These are phyloP conservation scores for Mercurialis annua DNA, from an alignment of 345 rosid species.

Conservation along the genomic window DNA sequence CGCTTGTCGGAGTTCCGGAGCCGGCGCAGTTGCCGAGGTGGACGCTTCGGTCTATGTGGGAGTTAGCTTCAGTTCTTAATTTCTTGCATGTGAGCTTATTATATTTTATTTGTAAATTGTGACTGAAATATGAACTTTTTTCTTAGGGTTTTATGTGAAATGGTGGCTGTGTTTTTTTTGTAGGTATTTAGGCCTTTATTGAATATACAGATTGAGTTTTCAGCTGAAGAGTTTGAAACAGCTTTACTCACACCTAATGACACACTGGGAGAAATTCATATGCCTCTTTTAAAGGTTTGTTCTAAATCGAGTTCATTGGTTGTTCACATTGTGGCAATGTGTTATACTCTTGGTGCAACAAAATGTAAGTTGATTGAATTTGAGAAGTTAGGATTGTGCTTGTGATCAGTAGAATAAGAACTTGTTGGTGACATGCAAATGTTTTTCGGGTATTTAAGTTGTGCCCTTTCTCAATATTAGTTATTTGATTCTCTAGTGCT, in stretches of 20 bases:
- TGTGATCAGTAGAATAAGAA: constrained; percentile 1
- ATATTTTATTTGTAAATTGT: no score
- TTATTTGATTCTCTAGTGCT: not conserved
- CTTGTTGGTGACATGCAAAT: constrained; percentile 1
- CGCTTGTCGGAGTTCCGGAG: constrained; percentile 70
- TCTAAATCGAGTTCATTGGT: not conserved
- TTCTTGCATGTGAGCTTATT: constrained; percentile 81
- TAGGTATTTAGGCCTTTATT: constrained; percentile 85
- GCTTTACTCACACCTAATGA: constrained; percentile 84
- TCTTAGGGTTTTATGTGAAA: constrained; percentile 10
- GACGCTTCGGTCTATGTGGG: constrained; percentile 99
- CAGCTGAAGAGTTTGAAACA: constrained; percentile 96
- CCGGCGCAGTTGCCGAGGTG: constrained; percentile 85
- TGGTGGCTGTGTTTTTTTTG: constrained; percentile 7
- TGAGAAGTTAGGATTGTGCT: not conserved
- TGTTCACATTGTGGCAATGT: constrained; percentile 3
- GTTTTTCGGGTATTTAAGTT: not conserved
- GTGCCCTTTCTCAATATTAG: not conserved
- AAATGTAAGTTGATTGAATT: not conserved
- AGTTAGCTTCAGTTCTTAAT: constrained; percentile 90
- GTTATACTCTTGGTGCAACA: not conserved
- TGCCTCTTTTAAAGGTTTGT: constrained; percentile 93
- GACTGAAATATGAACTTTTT: constrained; percentile 18
- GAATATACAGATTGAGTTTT: constrained; percentile 81
- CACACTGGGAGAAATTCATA: constrained; percentile 87